Conservation (phyloP, 306 rosid species). For the Ziziphus jujuba region DNA sequence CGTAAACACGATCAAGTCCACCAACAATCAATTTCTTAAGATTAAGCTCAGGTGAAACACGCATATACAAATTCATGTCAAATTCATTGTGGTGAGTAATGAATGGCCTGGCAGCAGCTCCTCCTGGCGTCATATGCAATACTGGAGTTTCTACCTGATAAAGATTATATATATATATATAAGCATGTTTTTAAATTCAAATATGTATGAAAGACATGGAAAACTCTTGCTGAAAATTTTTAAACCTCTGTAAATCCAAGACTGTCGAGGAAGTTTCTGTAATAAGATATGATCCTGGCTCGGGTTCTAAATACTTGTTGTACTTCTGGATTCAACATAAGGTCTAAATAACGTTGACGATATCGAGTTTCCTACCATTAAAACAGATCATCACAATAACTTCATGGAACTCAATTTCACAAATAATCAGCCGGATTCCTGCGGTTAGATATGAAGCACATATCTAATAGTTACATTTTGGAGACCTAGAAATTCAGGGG, state of each 20-base stretch:
- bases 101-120: slow-evolving; percentile 66
- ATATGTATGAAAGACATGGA: background rate
- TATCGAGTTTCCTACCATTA: slow-evolving; percentile 57
- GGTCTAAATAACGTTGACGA: slow-evolving; percentile 52
- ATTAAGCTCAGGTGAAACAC: slow-evolving; percentile 59
- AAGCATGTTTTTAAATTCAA: too few relatives aligned
- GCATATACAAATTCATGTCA: slow-evolving; percentile 52
- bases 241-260: slow-evolving; percentile 61
- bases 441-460: background rate
- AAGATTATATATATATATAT: background rate
- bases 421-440: background rate
- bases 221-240: slow-evolving; percentile 9
- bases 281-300: slow-evolving; percentile 40
- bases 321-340: slow-evolving; percentile 60
- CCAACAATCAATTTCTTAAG: slow-evolving; percentile 66
- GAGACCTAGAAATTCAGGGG: background rate
- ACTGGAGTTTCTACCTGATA: slow-evolving; percentile 66
- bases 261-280: slow-evolving; percentile 45
- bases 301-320: slow-evolving; percentile 57
- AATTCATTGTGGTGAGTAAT: slow-evolving; percentile 60
- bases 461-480: background rate
- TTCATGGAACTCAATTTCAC: background rate
- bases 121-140: slow-evolving; percentile 61
- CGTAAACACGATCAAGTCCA: slow-evolving; percentile 65
- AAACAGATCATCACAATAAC: background rate